Evolutionary conservation across 768 basidiomycete genomes (phyloP).

Genomic region (Nidularia pulvinata): DNA sequence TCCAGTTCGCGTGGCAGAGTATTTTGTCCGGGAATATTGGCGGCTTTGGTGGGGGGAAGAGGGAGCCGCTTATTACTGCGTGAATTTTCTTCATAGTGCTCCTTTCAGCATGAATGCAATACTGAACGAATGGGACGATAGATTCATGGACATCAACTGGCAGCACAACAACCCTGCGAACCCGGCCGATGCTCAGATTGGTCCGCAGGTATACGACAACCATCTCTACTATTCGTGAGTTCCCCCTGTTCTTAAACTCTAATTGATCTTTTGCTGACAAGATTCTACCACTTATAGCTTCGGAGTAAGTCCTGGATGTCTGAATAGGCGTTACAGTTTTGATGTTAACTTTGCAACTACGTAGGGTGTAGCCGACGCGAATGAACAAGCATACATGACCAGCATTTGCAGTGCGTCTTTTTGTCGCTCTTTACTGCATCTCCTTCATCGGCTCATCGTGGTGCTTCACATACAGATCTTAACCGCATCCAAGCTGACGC

Average conservation of each 20-base stretch:
- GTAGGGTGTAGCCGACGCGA: constrained; percentile 71
- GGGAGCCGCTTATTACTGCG: constrained; percentile 31
- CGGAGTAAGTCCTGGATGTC: constrained; percentile 55
- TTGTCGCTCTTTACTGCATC: neutral
- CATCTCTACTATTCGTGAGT: constrained; percentile 77
- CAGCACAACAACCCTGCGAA: constrained; percentile 70
- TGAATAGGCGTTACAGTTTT: neutral
- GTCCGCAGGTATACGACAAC: constrained; percentile 77
- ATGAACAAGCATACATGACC: constrained; percentile 61
- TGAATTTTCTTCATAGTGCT: constrained; percentile 11
- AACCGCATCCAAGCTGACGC: constrained; percentile 42
- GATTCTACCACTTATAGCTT: constrained; percentile 1
- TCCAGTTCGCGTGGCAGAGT: neutral
- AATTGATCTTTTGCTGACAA: neutral
- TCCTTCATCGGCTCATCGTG: neutral
- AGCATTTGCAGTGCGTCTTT: constrained; percentile 65
- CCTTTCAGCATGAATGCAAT: too few relatives aligned
- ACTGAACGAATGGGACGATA: constrained; percentile 15
- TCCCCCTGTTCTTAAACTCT: too few relatives aligned
- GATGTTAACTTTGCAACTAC: neutral
- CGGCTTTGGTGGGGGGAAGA: neutral
- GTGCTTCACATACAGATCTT: constrained; percentile 42
- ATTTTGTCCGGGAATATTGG: neutral
- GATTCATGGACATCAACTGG: constrained; percentile 86
- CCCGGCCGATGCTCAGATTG: constrained; percentile 65